Evolutionary conservation across 306 rosid genomes (phyloP).

Genomic region (Trifolium pratense): DNA sequence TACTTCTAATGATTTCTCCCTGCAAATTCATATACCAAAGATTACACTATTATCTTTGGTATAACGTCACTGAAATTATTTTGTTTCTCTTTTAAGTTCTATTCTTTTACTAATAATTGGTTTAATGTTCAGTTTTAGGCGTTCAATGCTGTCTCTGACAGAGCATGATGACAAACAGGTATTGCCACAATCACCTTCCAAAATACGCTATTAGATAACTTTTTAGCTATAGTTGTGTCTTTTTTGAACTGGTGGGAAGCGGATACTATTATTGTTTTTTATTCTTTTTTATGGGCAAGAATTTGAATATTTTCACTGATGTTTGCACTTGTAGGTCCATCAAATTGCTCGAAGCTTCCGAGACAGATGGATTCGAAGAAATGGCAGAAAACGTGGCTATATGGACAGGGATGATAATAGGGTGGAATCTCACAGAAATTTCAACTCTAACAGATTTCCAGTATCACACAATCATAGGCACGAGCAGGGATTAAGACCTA

Average conservation of each 20-base stretch:
- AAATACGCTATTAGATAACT: slow-evolving; percentile 23
- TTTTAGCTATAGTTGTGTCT: not conserved
- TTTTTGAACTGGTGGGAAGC: not conserved
- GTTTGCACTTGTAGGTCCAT: slow-evolving; percentile 74
- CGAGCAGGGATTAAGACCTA: slow-evolving; percentile 67
- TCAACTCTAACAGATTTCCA: slow-evolving; percentile 60
- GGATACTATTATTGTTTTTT: not conserved
- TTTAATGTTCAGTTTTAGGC: slow-evolving; percentile 78
- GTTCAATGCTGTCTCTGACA: slow-evolving; percentile 86
- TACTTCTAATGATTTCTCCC: slow-evolving; percentile 10
- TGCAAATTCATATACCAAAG: slow-evolving; percentile 13
- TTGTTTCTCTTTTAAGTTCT: slow-evolving; percentile 13
- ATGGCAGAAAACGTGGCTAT: slow-evolving; percentile 58
- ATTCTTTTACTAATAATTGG: slow-evolving; percentile 43
- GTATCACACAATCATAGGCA: slow-evolving; percentile 55
- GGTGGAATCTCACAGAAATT: slow-evolving; percentile 65
- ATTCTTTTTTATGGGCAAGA: slow-evolving; percentile 28
- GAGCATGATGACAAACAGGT: slow-evolving; percentile 99
- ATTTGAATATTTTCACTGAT: slow-evolving; percentile 33
- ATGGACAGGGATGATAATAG: slow-evolving; percentile 71
- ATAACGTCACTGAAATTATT: slow-evolving; percentile 28
- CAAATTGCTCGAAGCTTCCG: slow-evolving; percentile 96
- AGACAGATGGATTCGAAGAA: slow-evolving; percentile 87
- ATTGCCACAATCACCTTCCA: slow-evolving; percentile 19
- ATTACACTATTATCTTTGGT: slow-evolving; percentile 12